phyloP scores from a whole-genome alignment of 805 yeast genomes.

The Sugiyamaella smithiae region DNA sequence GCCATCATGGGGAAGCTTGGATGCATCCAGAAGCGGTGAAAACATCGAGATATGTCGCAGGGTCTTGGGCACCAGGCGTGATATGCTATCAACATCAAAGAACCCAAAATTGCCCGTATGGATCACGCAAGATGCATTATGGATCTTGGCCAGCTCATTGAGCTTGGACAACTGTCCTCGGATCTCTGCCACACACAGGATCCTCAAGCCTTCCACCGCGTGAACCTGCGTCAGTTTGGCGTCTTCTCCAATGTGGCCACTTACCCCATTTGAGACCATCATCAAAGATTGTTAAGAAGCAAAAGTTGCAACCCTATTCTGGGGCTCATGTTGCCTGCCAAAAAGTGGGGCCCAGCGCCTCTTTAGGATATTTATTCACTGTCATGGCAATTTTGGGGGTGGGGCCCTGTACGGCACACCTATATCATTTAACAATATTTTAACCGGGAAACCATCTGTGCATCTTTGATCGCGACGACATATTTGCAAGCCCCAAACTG shows the following conservation, averaged over 20 bases:
- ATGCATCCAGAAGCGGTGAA: slow-evolving; percentile 54
- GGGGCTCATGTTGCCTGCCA: no score
- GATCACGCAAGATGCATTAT: slow-evolving; percentile 51
- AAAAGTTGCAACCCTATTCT: slow-evolving; percentile 6
- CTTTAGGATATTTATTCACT: no score
- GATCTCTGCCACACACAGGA: slow-evolving; percentile 53
- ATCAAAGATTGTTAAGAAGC: slow-evolving; percentile 4
- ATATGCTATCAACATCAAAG: slow-evolving; percentile 57
- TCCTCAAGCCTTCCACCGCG: slow-evolving; percentile 30
- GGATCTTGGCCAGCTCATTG: slow-evolving; percentile 47
- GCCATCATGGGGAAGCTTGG: slow-evolving; percentile 49
- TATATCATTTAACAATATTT: no score
- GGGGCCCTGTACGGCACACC: no score
- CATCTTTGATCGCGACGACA: no score
- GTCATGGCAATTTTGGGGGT: no score
- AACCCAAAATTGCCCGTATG: slow-evolving; percentile 84
- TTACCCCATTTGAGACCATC: slow-evolving; percentile 14
- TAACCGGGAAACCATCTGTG: no score
- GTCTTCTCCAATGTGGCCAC: not conserved
- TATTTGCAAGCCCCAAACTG: no score
- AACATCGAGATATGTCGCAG: slow-evolving; percentile 64
- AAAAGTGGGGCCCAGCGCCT: no score
- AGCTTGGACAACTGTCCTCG: slow-evolving; percentile 51
- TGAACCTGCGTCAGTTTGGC: slow-evolving; percentile 7
- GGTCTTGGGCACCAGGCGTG: slow-evolving; percentile 49